These are phyloP conservation scores for Backusella tarrabulga DNA, from an alignment of 192 early-diverging fungal genomes.

Conservation along the genomic window DNA sequence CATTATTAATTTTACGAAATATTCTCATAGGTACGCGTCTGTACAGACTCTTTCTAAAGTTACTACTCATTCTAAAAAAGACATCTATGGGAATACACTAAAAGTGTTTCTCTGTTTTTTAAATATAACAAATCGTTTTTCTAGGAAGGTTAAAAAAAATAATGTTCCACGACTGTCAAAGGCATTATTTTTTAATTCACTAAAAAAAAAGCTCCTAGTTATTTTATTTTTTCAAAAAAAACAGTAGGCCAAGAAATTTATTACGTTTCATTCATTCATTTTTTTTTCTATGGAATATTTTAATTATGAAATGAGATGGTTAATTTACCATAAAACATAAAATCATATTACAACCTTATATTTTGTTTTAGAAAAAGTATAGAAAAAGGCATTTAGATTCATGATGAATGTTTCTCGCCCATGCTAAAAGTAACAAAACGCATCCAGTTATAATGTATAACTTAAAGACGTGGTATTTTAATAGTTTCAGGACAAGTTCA, in stretches of 20 bases:
- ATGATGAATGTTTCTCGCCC: background rate
- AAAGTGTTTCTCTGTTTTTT: slow-evolving; percentile 2
- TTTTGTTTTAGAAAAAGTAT: background rate
- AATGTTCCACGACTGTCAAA: background rate
- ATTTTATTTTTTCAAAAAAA: background rate
- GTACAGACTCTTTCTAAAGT: background rate
- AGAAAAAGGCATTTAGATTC: background rate
- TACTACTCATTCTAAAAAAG: background rate
- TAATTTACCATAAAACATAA: no score
- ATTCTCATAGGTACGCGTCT: background rate
- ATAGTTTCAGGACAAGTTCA: background rate
- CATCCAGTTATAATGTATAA: background rate
- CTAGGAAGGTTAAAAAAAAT: background rate
- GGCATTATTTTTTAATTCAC: background rate
- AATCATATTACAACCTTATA: background rate
- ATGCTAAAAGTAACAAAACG: background rate
- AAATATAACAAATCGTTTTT: background rate
- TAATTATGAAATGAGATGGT: no score
- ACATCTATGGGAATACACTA: background rate
- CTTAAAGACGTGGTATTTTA: background rate
- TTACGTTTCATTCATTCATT: no score
- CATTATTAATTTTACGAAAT: background rate
- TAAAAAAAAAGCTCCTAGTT: background rate
- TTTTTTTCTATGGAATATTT: no score
- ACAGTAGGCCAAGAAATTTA: background rate